These are phyloP conservation scores for Mortierella hygrophila DNA, from an alignment of 192 early-diverging fungal species.

Conservation along the genomic window DNA sequence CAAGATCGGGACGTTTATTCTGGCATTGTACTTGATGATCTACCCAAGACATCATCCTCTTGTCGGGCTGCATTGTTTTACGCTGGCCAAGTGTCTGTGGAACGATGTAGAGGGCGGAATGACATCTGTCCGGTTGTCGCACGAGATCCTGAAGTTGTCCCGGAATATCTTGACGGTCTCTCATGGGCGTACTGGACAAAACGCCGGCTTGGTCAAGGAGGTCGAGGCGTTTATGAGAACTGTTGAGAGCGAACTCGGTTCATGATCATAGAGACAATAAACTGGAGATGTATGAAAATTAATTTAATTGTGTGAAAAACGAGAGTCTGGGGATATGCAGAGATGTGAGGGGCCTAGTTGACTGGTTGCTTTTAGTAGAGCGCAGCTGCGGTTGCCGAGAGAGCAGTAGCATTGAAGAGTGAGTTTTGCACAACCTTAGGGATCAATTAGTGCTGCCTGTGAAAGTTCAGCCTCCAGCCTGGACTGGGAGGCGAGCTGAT, in stretches of 20 bases:
- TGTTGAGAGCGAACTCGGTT: conserved; percentile 36
- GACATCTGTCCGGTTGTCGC: conserved; percentile 41
- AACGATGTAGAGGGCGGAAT: conserved; percentile 54
- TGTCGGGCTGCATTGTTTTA: conserved; percentile 60
- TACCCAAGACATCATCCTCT: conserved; percentile 66
- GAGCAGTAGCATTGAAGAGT: too few species aligned
- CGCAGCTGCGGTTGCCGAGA: too few species aligned
- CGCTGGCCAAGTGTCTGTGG: conserved; percentile 62
- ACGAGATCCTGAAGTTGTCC: conserved; percentile 34
- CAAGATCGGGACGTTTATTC: conserved; percentile 59
- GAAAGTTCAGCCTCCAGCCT: too few species aligned
- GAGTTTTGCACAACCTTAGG: too few species aligned
- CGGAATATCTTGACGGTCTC: conserved; percentile 34
- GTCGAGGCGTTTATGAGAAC: conserved; percentile 39
- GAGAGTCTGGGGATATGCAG: not conserved
- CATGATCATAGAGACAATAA: conserved; percentile 2
- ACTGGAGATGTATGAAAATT: not conserved
- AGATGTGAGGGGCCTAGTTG: too few species aligned
- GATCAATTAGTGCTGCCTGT: too few species aligned
- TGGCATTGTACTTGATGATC: conserved; percentile 61
- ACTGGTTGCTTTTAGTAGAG: too few species aligned
- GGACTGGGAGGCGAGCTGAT: too few species aligned
- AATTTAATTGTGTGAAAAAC: not conserved
- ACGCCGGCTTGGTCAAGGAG: conserved; percentile 28
- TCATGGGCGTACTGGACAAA: conserved; percentile 31